Base-by-base conservation (phyloP, 352 stramenopile genomes). In the Thalassiosira exigua region DNA sequence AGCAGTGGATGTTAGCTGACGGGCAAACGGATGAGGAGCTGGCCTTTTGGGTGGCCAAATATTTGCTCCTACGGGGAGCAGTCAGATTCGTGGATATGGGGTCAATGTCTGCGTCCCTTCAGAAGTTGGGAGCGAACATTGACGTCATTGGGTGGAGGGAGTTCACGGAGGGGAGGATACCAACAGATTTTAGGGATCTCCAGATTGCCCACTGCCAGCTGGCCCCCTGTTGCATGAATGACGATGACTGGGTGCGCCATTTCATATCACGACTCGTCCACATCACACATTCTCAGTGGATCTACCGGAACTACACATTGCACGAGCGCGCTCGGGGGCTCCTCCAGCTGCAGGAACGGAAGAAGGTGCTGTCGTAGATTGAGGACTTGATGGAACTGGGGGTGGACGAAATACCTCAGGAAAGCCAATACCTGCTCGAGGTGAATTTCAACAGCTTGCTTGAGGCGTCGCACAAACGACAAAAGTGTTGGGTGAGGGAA, bases 221-320 rank as follows among this genome's bases (percentile, higher is more conserved):
- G 26, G 17, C 12, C 4, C 3, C 27, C 19, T 29, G 14, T n/a
- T 29, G n/a, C 21, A n/a, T 4, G 1, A 65, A 44, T 17, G n/a
- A 7, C 3, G 54, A 17, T 2, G 7, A n/a, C 19, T 76, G 68
- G 68, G 9, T 62, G 2, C 39, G 46, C n/a, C 0, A 2, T 2
- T 39, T 76, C 2, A 56, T 69, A 1, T 53, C 14, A n/a, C 29
- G 51, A 27, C 11, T 76, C 4, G 22, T 76, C 1, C n/a, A 60
- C 2, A 69, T 69, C 1, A 54, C 56, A 9, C 68, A 76, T 17
- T 62, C 68, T 5, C 68, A 76, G 54, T 76, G 68, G 68, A 41
- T 69, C 1, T 69, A 44, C 32, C 17, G 68, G 0, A 69, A 61
- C 39, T 12, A 61, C 0, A 68, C 42, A 0, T 46, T 69, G 0